A percentile compares a stretch with the other conserved stretches of the same genome.
Evolutionary conservation across 2,329 filamentous ascomycete species (phyloP).

Genomic region (Fulvia fulva): DNA sequence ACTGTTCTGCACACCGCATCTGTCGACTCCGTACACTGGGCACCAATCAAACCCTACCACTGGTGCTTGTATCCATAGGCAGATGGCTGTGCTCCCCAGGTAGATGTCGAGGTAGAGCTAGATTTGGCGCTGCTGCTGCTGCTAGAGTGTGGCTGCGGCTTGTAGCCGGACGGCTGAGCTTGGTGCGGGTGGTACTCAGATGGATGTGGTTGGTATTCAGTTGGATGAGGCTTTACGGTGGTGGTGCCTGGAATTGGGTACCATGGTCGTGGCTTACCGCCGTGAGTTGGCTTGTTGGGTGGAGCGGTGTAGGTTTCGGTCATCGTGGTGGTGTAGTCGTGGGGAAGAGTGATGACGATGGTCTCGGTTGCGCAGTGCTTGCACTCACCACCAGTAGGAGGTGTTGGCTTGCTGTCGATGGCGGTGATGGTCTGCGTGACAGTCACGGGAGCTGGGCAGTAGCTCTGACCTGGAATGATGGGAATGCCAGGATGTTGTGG

Average conservation of each 20-base stretch:
- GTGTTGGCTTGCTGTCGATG: background rate
- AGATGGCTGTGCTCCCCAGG: background rate
- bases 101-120: background rate
- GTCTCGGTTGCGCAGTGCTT: background rate
- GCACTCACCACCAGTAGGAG: background rate
- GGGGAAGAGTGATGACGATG: background rate
- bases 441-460: background rate
- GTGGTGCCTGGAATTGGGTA: background rate
- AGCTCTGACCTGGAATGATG: constrained; percentile 1
- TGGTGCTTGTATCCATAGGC: background rate
- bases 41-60: background rate
- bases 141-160: background rate
- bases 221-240: background rate
- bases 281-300: background rate
- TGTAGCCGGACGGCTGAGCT: background rate
- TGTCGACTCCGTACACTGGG: background rate
- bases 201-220: background rate
- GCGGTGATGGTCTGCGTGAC: background rate
- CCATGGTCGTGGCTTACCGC: background rate
- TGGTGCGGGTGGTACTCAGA: background rate
- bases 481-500: background rate
- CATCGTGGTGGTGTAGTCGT: constrained; percentile 1
- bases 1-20: background rate
- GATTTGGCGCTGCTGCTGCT: background rate
- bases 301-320: background rate